Evolutionary conservation across 192 early-diverging fungal species (phyloP).

Genomic region (Dissophora ornata): DNA sequence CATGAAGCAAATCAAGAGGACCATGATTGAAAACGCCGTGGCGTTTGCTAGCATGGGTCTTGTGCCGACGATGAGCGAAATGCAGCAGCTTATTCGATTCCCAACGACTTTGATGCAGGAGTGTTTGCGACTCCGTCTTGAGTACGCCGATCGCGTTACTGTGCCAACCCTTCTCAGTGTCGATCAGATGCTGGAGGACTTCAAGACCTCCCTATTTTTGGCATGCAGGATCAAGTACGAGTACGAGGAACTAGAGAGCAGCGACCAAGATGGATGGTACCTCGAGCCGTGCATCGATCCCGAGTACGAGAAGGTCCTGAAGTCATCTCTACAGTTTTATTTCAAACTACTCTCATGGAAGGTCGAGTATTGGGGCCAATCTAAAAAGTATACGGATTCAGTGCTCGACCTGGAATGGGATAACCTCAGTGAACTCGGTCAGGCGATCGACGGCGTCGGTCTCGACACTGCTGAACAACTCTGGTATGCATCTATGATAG

Average conservation of each 20-base stretch:
- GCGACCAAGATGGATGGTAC: conserved; percentile 73
- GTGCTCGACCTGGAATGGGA: conserved; percentile 89
- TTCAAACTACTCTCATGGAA: conserved; percentile 83
- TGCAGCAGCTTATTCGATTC: conserved; percentile 80
- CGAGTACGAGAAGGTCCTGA: conserved; percentile 78
- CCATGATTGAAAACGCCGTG: conserved; percentile 74
- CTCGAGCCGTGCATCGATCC: conserved; percentile 69
- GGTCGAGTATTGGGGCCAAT: conserved; percentile 67
- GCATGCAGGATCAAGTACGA: conserved; percentile 80
- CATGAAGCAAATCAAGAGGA: conserved; percentile 70
- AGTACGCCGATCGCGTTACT: conserved; percentile 69
- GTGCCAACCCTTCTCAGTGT: conserved; percentile 71
- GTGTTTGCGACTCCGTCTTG: conserved; percentile 79
- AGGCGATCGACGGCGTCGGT: conserved; percentile 78
- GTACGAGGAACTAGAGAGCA: conserved; percentile 70
- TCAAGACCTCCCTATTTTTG: conserved; percentile 73
- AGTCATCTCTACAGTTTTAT: conserved; percentile 79
- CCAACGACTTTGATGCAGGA: conserved; percentile 86
- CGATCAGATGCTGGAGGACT: conserved; percentile 85
- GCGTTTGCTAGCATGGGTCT: conserved; percentile 79
- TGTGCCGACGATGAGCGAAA: conserved; percentile 71
- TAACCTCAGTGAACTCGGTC: conserved; percentile 76
- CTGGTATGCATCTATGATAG: conserved; percentile 67
- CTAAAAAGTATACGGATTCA: conserved; percentile 73
- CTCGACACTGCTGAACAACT: conserved; percentile 80